Percentiles rank a stretch among this genome's conserved stretches.
These are phyloP conservation scores for Dioscorea dumetorum DNA, from an alignment of 106 monocot genomes.

Conservation along the genomic window DNA sequence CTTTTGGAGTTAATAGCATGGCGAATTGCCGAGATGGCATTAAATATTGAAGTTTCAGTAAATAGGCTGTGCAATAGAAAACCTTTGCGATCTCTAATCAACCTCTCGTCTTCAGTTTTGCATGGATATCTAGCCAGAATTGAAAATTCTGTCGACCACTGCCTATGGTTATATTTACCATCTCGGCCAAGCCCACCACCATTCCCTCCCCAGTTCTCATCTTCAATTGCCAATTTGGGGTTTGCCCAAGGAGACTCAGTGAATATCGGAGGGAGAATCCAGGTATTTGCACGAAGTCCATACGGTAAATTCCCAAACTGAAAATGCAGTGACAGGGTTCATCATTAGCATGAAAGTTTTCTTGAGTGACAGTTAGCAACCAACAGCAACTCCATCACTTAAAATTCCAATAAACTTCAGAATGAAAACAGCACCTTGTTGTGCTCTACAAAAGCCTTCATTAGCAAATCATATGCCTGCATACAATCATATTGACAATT, in stretches of 20 bases:
- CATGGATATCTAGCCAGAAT: slow-evolving; percentile 58
- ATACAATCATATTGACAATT: neutral
- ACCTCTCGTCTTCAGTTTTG: slow-evolving; percentile 85
- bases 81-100: slow-evolving; percentile 76
- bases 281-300: slow-evolving; percentile 93
- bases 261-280: slow-evolving; percentile 76
- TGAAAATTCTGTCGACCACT: slow-evolving; percentile 80
- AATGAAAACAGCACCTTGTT: slow-evolving; percentile 57
- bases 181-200: slow-evolving; percentile 53
- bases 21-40: slow-evolving; percentile 49
- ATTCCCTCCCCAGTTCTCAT: slow-evolving; percentile 82
- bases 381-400: neutral
- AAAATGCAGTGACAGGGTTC: slow-evolving; percentile 10
- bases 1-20: slow-evolving; percentile 20
- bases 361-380: neutral
- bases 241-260: slow-evolving; percentile 37
- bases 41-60: slow-evolving; percentile 64
- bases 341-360: slow-evolving; percentile 1
- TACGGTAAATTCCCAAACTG: slow-evolving; percentile 98
- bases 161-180: slow-evolving; percentile 44
- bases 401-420: neutral
- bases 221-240: slow-evolving; percentile 58
- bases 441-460: slow-evolving; percentile 94
- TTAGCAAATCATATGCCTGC: slow-evolving; percentile 85
- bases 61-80: slow-evolving; percentile 83